Evolutionary conservation across 225 moss, liverwort and hornwort genomes (phyloP).

Genomic region (Antitrichia curtipendula): DNA sequence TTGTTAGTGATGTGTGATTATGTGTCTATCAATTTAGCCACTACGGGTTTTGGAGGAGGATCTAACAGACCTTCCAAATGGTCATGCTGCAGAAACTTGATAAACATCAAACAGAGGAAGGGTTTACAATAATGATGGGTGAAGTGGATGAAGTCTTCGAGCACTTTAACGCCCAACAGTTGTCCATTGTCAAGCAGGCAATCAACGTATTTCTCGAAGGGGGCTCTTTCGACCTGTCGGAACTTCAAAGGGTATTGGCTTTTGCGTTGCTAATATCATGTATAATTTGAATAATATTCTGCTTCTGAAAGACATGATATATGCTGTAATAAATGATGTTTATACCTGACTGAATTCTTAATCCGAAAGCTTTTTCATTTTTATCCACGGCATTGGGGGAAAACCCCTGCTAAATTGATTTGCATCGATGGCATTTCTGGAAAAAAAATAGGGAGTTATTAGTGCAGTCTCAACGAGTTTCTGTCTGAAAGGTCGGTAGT

Average conservation of each 20-base stretch:
- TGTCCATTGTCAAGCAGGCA: constrained; percentile 53
- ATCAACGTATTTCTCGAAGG: constrained; percentile 43
- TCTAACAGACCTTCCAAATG: neutral
- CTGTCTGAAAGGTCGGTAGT: neutral
- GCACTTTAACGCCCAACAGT: constrained; percentile 50
- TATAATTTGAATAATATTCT: neutral
- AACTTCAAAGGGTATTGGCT: constrained; percentile 41
- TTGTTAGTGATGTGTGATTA: neutral
- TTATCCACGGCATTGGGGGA: neutral
- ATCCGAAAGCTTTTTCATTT: neutral
- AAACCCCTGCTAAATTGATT: neutral
- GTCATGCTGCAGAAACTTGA: constrained; percentile 40
- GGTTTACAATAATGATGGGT: constrained; percentile 31
- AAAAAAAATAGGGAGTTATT: neutral
- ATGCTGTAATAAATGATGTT: neutral
- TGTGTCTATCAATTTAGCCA: neutral
- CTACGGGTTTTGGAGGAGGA: neutral
- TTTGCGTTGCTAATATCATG: neutral
- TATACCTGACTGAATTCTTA: neutral
- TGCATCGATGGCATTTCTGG: neutral
- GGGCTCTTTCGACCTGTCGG: constrained; percentile 21
- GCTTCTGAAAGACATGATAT: neutral
- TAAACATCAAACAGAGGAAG: constrained; percentile 34
- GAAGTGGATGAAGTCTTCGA: constrained; percentile 62
- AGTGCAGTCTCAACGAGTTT: neutral